Percentiles rank a stretch among this genome's conserved stretches.
These are phyloP conservation scores for Pleurotus pulmonarius DNA, from an alignment of 768 basidiomycete species.

Conservation along the genomic window DNA sequence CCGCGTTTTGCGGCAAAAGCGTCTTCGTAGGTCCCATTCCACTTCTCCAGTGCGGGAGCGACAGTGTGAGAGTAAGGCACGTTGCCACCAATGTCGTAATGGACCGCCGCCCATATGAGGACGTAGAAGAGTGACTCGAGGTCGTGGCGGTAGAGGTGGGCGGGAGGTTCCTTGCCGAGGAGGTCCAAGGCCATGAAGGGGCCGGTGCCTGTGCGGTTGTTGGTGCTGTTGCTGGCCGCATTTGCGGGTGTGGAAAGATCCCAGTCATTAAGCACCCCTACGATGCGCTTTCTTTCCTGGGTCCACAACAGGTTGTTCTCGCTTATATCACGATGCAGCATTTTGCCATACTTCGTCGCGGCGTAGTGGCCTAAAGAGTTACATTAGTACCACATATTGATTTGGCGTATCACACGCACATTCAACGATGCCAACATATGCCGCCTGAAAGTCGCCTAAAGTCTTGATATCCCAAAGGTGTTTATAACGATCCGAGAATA, in stretches of 20 bases:
- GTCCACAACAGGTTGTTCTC: constrained; percentile 24
- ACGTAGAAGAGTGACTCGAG: constrained; percentile 24
- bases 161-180: constrained; percentile 10
- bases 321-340: constrained; percentile 28
- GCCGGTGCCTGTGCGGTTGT: constrained; percentile 20
- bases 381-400: too few species aligned
- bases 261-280: constrained; percentile 25
- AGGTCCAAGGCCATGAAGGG: constrained; percentile 27
- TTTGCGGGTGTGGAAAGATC: constrained; percentile 17
- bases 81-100: constrained; percentile 14
- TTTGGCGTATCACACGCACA: too few species aligned
- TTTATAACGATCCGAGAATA: too few species aligned
- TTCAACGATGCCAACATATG: constrained; percentile 26
- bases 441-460: constrained; percentile 21
- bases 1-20: too few species aligned
- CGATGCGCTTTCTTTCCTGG: not conserved
- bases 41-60: too few species aligned
- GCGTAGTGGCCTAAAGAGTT: constrained; percentile 26
- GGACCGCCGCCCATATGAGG: constrained; percentile 18
- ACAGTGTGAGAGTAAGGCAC: too few species aligned
- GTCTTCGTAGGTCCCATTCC: too few species aligned
- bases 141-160: constrained; percentile 21
- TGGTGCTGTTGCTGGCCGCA: constrained; percentile 2
- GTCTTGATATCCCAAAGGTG: constrained; percentile 17
- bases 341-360: constrained; percentile 14